Base-by-base conservation (phyloP, 1,284 basidiomycete species). In the Microstroma glucosiphilum region DNA sequence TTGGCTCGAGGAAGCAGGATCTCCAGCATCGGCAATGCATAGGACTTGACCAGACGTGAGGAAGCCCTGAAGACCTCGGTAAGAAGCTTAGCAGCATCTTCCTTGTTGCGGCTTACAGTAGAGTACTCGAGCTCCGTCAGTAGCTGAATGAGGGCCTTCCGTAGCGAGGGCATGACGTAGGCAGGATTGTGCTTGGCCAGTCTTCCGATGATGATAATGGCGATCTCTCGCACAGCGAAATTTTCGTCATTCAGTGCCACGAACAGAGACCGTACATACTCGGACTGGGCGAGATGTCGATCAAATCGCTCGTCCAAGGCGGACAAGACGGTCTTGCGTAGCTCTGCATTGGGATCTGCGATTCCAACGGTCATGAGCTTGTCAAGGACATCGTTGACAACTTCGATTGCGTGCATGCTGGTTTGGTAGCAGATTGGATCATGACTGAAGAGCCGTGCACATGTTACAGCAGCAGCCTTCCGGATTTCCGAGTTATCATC, bases 211-310 rank as follows among this genome's bases (percentile, higher is more conserved):
- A 98, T 85, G 26, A 83, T 83, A 56, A 98, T 92, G 2, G 94
- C 94, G 12, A 89, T 87, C 56, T 92, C 87, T 19, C 96, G 87
- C 75, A 96, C 97, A 58, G 89, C 88, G 80, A 96, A 97, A 7
- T 90, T 89, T 77, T 98, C 96, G 74, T 99, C 96, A 77, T 98
- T 98, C 62, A 98, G 84, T 0, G 94, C 96, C 68, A 98, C 92
- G 81, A 98, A 98, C 17, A 99, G 83, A 12, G 91, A 94, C 11
- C 93, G 87, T 11, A 99, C 92, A 75, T 97, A 96, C 80, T 98
- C 96, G 0, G 94, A 92, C 80, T 98, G 96, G 0, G 96, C 91
- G n/a, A 99, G 85, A 78, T 99, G 94, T 67, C 92, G 90, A 78
- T 99, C 96, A 71, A 99, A 98, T 49, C 91, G 88, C 71, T 93